Conservation (phyloP, 495 filamentous ascomycete species). For the Aspergillus kassunensis region DNA sequence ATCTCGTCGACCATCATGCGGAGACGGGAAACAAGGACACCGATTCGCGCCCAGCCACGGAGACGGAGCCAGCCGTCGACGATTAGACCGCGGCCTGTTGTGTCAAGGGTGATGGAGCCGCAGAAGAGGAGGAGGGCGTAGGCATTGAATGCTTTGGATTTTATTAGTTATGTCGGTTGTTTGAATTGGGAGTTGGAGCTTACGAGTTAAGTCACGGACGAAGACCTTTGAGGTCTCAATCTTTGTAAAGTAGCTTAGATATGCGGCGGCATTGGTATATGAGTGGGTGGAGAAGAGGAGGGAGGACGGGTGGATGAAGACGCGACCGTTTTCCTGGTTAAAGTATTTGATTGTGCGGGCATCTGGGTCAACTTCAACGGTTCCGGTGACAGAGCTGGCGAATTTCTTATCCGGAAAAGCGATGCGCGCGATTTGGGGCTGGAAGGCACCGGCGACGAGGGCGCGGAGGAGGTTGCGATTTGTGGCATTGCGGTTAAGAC, state of each 20-base stretch:
- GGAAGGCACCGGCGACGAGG: conserved; percentile 85
- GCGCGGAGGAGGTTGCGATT: conserved; percentile 71
- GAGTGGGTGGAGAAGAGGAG: conserved; percentile 77
- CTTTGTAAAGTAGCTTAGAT: conserved; percentile 83
- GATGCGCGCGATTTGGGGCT: conserved; percentile 86
- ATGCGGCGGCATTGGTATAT: conserved; percentile 64
- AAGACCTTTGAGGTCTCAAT: conserved; percentile 89
- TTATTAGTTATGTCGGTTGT: neutral
- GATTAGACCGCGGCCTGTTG: conserved; percentile 77
- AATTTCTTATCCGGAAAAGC: conserved; percentile 94
- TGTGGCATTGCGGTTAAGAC: conserved; percentile 48
- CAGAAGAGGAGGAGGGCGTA: conserved; percentile 90
- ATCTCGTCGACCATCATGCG: conserved; percentile 82
- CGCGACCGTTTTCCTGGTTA: conserved; percentile 76
- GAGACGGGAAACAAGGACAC: conserved; percentile 79
- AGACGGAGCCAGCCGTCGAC: conserved; percentile 92
- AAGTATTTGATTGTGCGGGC: conserved; percentile 89
- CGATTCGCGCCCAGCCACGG: conserved; percentile 91
- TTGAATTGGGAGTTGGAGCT: conserved; percentile 27
- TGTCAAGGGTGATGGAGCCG: conserved; percentile 79
- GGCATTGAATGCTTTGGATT: conserved; percentile 84
- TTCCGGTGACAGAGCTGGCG: conserved; percentile 74
- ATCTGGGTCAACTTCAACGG: conserved; percentile 89
- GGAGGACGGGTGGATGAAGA: conserved; percentile 88
- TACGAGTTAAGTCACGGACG: conserved; percentile 83